Base-by-base conservation (phyloP, 164 flowering plant species). In the Magnolia kwangsiensis region DNA sequence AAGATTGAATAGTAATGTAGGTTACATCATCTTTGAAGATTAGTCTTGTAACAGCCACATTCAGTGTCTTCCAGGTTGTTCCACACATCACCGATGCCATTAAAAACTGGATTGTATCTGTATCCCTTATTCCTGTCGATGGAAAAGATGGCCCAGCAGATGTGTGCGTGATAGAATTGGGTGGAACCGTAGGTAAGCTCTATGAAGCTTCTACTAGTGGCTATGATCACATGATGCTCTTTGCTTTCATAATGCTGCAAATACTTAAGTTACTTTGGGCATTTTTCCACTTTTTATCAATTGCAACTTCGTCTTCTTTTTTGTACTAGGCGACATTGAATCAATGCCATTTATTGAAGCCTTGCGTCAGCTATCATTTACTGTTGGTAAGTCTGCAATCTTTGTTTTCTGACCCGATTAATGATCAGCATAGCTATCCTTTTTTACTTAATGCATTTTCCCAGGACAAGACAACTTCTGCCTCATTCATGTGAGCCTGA, bases 281-380 rank as follows among this genome's bases (percentile, higher is more conserved):
- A 50, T n/a, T 24, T n/a, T 21, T 66, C 64, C 37, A 20, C 9
- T 8, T 49, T 24, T 50, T 63, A 9, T 13, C 7, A 24, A 27
- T 45, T 58, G 29, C 20, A 19, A 3, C 73, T 29, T 83, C 73
- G 18, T 27, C 45, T 2, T 64, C 45, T 13, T 77, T 65, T 51
- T 49, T 51, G 31, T 49, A 7, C 29, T 63, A 94, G 99, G 98
- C 84, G 99, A 96, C 79, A 96, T 94, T 78, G 98, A 96, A 81
- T 96, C 98, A 7, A 96, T 96, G 99, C 98, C 99, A 77, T 96
- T 96, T 76, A 90, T 92, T 51, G 99, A 96, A 83, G 98, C 99
- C 82, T 76, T 96, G 79, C 88, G 99, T 8, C 99, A 96, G 77
- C 80, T 96, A 64, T 92, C 92, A 23, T 96, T 91, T 82, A 84